Evolutionary conservation across 2,329 filamentous ascomycete genomes (phyloP).

Genomic region (Colletotrichum somersetense): DNA sequence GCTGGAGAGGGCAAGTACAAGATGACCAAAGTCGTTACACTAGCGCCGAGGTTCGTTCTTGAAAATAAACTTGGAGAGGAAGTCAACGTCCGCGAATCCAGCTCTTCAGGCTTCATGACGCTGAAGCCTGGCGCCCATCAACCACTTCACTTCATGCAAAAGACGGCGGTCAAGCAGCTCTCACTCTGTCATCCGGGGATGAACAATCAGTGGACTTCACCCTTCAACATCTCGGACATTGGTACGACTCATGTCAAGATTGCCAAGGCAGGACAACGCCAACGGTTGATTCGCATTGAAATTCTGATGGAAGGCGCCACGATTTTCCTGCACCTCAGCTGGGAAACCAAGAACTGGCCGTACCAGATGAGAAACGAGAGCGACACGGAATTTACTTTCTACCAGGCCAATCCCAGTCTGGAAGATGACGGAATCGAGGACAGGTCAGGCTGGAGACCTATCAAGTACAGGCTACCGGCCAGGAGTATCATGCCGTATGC

Average conservation of each 20-base stretch:
- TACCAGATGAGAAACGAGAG: slow-evolving; percentile 99
- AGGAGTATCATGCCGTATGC: slow-evolving; percentile 99
- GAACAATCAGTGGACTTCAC: slow-evolving; percentile 97
- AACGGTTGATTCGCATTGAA: slow-evolving; percentile 88
- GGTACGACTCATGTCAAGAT: slow-evolving; percentile 95
- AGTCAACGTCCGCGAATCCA: slow-evolving; percentile 90
- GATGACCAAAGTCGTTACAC: slow-evolving; percentile 93
- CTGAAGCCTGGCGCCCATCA: slow-evolving; percentile 83
- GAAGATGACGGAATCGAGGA: slow-evolving; percentile 91
- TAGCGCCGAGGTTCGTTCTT: slow-evolving; percentile 91
- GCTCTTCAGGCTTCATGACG: slow-evolving; percentile 86
- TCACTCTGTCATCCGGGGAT: slow-evolving; percentile 93
- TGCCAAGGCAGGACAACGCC: slow-evolving; percentile 88
- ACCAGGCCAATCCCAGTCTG: slow-evolving; percentile 91
- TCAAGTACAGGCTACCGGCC: slow-evolving; percentile 90
- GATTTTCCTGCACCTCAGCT: slow-evolving; percentile 89
- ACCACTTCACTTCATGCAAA: slow-evolving; percentile 90
- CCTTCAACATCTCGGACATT: slow-evolving; percentile 96
- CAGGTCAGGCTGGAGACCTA: slow-evolving; percentile 88
- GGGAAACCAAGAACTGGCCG: slow-evolving; percentile 96
- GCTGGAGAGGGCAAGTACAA: slow-evolving; percentile 98
- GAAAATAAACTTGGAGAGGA: slow-evolving; percentile 94
- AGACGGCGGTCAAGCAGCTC: slow-evolving; percentile 85
- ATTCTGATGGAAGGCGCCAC: slow-evolving; percentile 93
- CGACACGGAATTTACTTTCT: slow-evolving; percentile 96